Conservation (phyloP, 2,329 filamentous ascomycete genomes). For the Calonectria pseudoturangicola region DNA sequence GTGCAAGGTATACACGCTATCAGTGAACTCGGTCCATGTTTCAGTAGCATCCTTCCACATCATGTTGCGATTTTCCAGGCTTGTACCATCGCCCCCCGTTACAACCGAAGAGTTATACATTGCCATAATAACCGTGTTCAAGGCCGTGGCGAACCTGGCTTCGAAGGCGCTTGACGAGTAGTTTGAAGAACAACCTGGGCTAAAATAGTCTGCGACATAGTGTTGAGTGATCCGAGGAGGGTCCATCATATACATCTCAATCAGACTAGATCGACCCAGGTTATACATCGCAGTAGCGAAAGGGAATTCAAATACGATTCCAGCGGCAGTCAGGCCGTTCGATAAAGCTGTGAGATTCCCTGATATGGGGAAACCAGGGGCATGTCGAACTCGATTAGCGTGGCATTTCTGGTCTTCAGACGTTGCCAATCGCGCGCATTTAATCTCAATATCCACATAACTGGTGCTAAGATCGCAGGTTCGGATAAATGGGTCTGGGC, state of each 20-base stretch:
- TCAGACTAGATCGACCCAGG: neutral
- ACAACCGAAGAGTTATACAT: neutral
- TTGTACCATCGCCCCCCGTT: neutral
- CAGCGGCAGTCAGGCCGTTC: neutral
- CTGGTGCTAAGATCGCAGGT: neutral
- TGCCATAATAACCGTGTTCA: neutral
- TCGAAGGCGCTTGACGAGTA: neutral
- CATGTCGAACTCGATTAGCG: neutral
- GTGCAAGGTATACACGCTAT: slow-evolving; percentile 27
- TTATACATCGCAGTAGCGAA: neutral
- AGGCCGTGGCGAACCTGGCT: neutral
- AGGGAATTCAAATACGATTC: neutral
- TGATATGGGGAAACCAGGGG: neutral
- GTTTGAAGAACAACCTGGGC: neutral
- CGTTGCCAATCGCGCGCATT: neutral
- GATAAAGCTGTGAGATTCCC: neutral
- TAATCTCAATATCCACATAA: neutral
- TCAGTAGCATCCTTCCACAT: slow-evolving; percentile 34
- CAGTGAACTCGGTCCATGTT: slow-evolving; percentile 25
- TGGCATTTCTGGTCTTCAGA: neutral
- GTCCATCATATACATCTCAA: neutral
- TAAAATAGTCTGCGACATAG: neutral
- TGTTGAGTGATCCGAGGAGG: neutral
- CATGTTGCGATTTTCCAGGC: neutral
- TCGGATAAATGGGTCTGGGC: neutral